These are phyloP conservation scores for Daldinia concentrica DNA, from an alignment of 495 filamentous ascomycete genomes.

Conservation along the genomic window DNA sequence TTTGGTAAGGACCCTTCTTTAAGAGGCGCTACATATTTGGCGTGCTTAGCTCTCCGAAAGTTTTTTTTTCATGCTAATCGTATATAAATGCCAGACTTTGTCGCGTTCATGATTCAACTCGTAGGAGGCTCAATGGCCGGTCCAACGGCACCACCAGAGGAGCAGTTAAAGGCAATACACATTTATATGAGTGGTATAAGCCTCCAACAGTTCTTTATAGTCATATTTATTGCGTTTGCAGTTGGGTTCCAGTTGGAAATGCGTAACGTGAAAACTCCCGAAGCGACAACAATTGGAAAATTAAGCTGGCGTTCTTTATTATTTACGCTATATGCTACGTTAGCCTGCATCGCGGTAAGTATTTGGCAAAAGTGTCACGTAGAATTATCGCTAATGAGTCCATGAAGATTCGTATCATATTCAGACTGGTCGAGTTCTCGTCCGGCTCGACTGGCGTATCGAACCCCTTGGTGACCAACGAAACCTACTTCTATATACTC, in stretches of 20 bases:
- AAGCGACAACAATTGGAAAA: slow-evolving; percentile 36
- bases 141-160: slow-evolving; percentile 28
- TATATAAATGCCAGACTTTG: slow-evolving; percentile 49
- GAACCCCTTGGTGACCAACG: slow-evolving; percentile 59
- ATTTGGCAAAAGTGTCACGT: not conserved
- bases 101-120: slow-evolving; percentile 68
- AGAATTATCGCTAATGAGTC: slow-evolving; percentile 12
- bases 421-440: slow-evolving; percentile 64
- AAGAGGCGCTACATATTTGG: not conserved
- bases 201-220: slow-evolving; percentile 60
- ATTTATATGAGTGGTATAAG: slow-evolving; percentile 65
- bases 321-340: slow-evolving; percentile 53
- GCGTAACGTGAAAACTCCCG: slow-evolving; percentile 1
- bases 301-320: slow-evolving; percentile 52
- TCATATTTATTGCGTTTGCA: slow-evolving; percentile 55
- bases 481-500: slow-evolving; percentile 58
- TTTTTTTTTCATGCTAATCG: not conserved
- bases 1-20: slow-evolving; percentile 48
- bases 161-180: slow-evolving; percentile 52
- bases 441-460: slow-evolving; percentile 49
- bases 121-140: slow-evolving; percentile 56
- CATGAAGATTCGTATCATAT: slow-evolving; percentile 62
- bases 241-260: slow-evolving; percentile 53
- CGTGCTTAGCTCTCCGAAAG: not conserved
- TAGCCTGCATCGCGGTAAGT: slow-evolving; percentile 56